Evolutionary conservation across 2,329 filamentous ascomycete species (phyloP).

Genomic region (Trichothecium sympodiale): DNA sequence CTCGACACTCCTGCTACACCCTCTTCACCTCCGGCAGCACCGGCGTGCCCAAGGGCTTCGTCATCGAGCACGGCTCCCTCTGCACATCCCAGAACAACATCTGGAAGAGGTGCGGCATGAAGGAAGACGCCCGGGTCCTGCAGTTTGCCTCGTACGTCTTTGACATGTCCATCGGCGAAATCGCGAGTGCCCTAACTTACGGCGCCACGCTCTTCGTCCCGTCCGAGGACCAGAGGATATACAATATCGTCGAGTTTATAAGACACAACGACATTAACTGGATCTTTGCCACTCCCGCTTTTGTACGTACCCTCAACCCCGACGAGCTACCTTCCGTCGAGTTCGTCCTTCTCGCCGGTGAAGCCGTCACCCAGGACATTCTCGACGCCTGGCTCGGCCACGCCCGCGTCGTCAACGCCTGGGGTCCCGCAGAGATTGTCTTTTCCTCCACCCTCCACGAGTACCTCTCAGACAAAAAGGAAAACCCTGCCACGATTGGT

Average conservation of each 20-base stretch:
- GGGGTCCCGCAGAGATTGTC: constrained; percentile 6
- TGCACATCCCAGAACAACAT: constrained; percentile 9
- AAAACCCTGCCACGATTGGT: constrained; percentile 3
- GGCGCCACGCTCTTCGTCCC: constrained; percentile 21
- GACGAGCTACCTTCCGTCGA: background rate
- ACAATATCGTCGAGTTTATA: constrained; percentile 3
- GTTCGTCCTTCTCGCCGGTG: constrained; percentile 5
- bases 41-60: constrained; percentile 11
- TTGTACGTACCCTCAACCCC: background rate
- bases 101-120: constrained; percentile 3
- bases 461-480: background rate
- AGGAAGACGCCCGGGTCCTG: constrained; percentile 10
- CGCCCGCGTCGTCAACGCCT: constrained; percentile 4
- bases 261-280: background rate
- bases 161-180: constrained; percentile 16
- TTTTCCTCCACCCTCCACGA: constrained; percentile 5
- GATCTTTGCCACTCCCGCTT: constrained; percentile 1
- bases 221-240: constrained; percentile 16
- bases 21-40: constrained; percentile 14
- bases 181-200: constrained; percentile 7
- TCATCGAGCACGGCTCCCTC: constrained; percentile 8
- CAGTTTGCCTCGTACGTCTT: constrained; percentile 21
- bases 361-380: constrained; percentile 4
- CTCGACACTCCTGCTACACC: constrained; percentile 6
- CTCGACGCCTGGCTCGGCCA: constrained; percentile 4